A percentile compares a stretch with the other conserved stretches of the same genome.
phyloP scores from a whole-genome alignment of 805 yeast species.

The Metschnikowia drakensbergensis region DNA sequence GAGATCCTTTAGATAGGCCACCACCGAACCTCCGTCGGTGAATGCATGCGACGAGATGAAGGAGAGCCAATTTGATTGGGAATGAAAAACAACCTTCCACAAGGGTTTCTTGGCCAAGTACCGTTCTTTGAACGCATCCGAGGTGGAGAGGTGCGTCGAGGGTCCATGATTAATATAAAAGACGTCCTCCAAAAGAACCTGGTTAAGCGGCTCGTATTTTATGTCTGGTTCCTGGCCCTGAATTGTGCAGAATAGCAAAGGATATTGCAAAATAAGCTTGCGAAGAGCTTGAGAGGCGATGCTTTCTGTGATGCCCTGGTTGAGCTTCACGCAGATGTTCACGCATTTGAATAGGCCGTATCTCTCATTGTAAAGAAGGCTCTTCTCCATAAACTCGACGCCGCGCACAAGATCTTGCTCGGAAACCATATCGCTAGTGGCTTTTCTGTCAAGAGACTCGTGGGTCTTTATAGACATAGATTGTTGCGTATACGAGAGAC shows the following conservation, averaged over 20 bases:
- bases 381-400: constrained; percentile 7
- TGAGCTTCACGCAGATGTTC: constrained; percentile 9
- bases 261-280: constrained; percentile 9
- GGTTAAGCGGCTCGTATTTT: constrained; percentile 8
- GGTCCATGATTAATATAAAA: background rate
- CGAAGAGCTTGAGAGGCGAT: constrained; percentile 8
- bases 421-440: background rate
- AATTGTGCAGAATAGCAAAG: constrained; percentile 8
- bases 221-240: constrained; percentile 7
- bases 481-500: background rate
- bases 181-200: constrained; percentile 8
- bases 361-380: constrained; percentile 8
- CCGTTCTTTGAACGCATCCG: constrained; percentile 3
- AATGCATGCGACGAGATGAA: constrained; percentile 7
- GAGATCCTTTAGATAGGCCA: constrained; percentile 9
- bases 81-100: constrained; percentile 9
- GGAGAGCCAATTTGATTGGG: constrained; percentile 10
- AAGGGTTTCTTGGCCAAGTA: constrained; percentile 1
- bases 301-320: constrained; percentile 2
- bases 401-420: constrained; percentile 7
- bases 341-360: constrained; percentile 7
- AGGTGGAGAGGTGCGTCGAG: background rate
- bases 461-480: background rate
- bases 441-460: background rate
- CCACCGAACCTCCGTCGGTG: constrained; percentile 12